Conservation (phyloP, 1,139 yeast genomes). For the Saccharomyces hybrid region DNA sequence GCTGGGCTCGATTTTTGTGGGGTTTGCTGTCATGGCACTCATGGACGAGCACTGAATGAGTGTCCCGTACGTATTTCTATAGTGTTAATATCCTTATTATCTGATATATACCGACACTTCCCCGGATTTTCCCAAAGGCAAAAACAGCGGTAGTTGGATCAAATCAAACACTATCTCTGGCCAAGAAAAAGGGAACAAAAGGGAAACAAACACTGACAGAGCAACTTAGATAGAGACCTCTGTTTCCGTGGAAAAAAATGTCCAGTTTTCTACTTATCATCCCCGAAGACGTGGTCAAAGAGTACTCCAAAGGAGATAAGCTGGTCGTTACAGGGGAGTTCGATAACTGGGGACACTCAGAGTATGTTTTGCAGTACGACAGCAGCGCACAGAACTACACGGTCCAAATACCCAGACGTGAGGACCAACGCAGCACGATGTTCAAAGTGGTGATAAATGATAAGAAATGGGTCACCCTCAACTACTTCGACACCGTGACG, state of each 20-base stretch:
- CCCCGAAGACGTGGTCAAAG: constrained; percentile 1
- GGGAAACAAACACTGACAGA: not conserved
- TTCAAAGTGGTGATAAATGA: constrained; percentile 17
- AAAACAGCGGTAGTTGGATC: not conserved
- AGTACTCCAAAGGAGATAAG: constrained; percentile 5
- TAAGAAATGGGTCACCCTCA: constrained; percentile 12
- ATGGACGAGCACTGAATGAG: constrained; percentile 2
- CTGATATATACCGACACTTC: constrained; percentile 1
- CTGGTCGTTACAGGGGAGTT: constrained; percentile 17
- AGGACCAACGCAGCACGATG: constrained; percentile 6
- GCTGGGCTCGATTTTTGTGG: constrained; percentile 3
- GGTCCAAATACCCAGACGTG: constrained; percentile 10
- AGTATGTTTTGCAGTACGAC: constrained; percentile 9
- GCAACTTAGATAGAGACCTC: not conserved
- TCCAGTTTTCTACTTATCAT: not conserved
- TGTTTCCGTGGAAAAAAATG: not conserved
- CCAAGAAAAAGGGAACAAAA: not conserved
- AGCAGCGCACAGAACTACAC: constrained; percentile 2
- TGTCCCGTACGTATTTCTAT: not conserved
- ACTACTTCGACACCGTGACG: constrained; percentile 12
- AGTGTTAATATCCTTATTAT: not conserved
- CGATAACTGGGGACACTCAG: constrained; percentile 15
- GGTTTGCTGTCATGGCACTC: constrained; percentile 7
- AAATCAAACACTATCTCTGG: not conserved
- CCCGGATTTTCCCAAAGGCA: not conserved